Base-by-base conservation (phyloP, 2,329 filamentous ascomycete genomes). In the Cercospora zeae-maydis region DNA sequence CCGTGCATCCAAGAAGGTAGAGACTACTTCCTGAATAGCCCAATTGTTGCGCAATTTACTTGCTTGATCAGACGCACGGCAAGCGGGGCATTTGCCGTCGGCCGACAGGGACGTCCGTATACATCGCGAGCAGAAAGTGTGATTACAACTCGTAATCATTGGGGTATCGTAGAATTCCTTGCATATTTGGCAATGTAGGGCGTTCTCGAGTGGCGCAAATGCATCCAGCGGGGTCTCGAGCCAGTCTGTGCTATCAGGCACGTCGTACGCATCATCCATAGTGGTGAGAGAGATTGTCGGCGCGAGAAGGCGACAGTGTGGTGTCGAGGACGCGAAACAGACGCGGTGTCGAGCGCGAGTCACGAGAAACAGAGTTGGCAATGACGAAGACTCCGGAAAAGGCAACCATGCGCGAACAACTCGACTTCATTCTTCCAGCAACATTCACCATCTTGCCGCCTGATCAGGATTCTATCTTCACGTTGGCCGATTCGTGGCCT, bases 91-190 rank as follows among this genome's bases (percentile, higher is more conserved):
- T 76, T 90, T 92, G 8, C 92, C 90, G 68, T 97, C 92, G 33
- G 85, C 84, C 1, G 88, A 88, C 0, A 99, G 83, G 64, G 90
- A 92, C 66, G 93, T 84, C 31, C 95, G 89, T 75, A 99, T 98
- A 76, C 95, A 99, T 59, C 96, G 80, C 6, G 93, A 97, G 81
- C 95, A 99, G 74, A 99, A 99, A 0, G 95, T 98, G 75, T 99
- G 95, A 59, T 87, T 90, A 79, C 95, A 99, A 1, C 91, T 90
- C 0, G 95, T 99, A 66, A 97, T 88, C 85, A 99, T 95, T 0
- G 95, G 95, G 56, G 92, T 96, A 65, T 87, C 87, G 80, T 91
- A 98, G 78, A 98, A 96, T 76, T 99, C 96, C 75, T 98, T 98
- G 85, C 95, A 99, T 64, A 99, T 90, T 77, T 98, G 91, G 78